Evolutionary conservation across 805 yeast species (phyloP), one percentile per base, ranked within the genome.

Genomic region (Suhomyces sp.): DNA sequence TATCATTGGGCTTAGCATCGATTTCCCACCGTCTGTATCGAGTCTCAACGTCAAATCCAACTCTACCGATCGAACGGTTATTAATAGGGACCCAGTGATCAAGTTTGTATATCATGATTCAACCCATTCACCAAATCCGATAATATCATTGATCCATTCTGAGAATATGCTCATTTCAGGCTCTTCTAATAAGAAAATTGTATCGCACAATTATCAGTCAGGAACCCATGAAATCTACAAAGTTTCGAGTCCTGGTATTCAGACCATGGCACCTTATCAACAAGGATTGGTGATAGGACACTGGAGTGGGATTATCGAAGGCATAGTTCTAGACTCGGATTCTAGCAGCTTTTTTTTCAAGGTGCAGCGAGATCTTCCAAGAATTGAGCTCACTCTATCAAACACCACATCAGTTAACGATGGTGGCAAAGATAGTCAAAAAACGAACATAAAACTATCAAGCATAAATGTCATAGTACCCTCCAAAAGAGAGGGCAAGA

Each of bases 111-210:
- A 51, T 15, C 44, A 54, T 10, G 54, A 58, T 40, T 44, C 59
- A 4, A 45, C 52, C 3, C 80, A 76, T 42, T 52, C 47, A 7
- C 86, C 86, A 0, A 72, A 74, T 51, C 85, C 87, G 1, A 61
- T 79, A 2, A 53, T 78, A 0, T 62, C 78, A 0, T 37, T 80
- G 12, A 51, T 47, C 2, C 49, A 53, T 35, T 70, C 21, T 0
- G 42, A 50, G 15, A 27, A 48, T 3, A 41, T 35, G 3, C 36
- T 78, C 0, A 39, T 73, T 3, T 58, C 74, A 2, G 72, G 80
- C 0, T 77, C 83, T 0, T 63, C 81, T 0, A 57, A 68, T n/a
- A 71, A 74, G 25, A 60, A 55, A 30, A 29, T 77, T 1, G 46
- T 53, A 3, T 38, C 63, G 6, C 66, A 65, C 32, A 48, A 51